Evolutionary conservation across 2,329 filamentous ascomycete species (phyloP).

Genomic region (Fusarium phyllophilum): DNA sequence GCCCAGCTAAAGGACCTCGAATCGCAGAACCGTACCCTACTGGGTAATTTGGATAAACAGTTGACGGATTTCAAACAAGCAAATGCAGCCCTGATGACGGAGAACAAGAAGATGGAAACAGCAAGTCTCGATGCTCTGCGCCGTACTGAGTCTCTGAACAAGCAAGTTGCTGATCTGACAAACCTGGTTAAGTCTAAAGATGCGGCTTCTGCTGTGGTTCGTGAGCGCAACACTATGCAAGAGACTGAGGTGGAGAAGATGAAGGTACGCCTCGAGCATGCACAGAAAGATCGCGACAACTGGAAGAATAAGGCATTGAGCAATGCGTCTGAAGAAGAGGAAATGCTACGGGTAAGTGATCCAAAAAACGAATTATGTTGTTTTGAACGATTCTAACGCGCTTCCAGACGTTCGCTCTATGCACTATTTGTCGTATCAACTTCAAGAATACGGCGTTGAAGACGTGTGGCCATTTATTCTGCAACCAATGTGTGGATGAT

Average conservation of each 20-base stretch:
- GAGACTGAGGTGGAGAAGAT: slow-evolving; percentile 84
- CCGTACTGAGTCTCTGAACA: slow-evolving; percentile 75
- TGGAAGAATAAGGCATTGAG: slow-evolving; percentile 86
- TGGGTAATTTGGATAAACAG: slow-evolving; percentile 91
- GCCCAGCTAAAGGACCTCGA: slow-evolving; percentile 93
- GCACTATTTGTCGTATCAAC: slow-evolving; percentile 90
- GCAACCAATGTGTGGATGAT: slow-evolving; percentile 88
- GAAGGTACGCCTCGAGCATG: slow-evolving; percentile 79
- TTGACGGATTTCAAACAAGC: slow-evolving; percentile 83
- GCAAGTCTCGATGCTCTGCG: slow-evolving; percentile 76
- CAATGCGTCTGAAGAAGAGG: slow-evolving; percentile 84
- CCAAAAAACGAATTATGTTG: background rate
- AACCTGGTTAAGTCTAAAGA: slow-evolving; percentile 82
- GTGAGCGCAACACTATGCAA: slow-evolving; percentile 68
- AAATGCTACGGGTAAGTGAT: slow-evolving; percentile 82
- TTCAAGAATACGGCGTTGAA: slow-evolving; percentile 96
- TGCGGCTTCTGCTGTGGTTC: slow-evolving; percentile 60
- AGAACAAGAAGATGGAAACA: slow-evolving; percentile 80
- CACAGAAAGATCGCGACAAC: slow-evolving; percentile 83
- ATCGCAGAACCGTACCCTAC: slow-evolving; percentile 75
- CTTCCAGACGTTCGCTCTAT: slow-evolving; percentile 64
- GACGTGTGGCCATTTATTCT: slow-evolving; percentile 95
- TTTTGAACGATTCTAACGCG: slow-evolving; percentile 34
- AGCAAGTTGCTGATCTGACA: slow-evolving; percentile 81
- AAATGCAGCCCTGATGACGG: slow-evolving; percentile 74